Evolutionary conservation across 1,139 yeast species (phyloP), one percentile per base, ranked within the genome.

Genomic region (Candida labiduridarum): DNA sequence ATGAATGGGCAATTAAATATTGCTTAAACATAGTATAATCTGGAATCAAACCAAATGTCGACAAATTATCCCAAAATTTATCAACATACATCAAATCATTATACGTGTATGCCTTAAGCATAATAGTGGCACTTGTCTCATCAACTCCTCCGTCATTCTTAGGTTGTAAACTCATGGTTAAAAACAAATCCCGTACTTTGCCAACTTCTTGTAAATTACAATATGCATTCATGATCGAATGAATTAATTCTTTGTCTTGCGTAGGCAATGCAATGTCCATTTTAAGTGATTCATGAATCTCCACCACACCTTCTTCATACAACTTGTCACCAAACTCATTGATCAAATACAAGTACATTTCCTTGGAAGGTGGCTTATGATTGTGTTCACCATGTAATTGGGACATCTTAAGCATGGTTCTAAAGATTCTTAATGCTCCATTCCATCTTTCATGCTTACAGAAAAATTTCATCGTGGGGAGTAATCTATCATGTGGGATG

Each of bases 1-100:
- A 86, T 53, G 89, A 87, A 62, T 87, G 85, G 1, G 94, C 90
- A 53, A 87, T 80, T 44, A 89, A 67, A 56, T 83, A 85, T 61
- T 87, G 92, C 44, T 76, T 76, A 60, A 79, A 79, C 46, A 85
- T 78, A n/a, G 75, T 73, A 36, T 77, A 71, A 54, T 81, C 76
- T 0, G 90, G 89, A 8, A 74, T 57, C 12, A 87, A 67, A 1
- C 78, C 80, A 59, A 76, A 82, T 38, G 73, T 72, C 0, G 86
- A 77, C 44, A 88, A 65, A 51, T 79, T 79, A 51, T 80, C 75
- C 87, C 92, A 89, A 51, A 87, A 82, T 43, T 78, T 72, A 47
- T 79, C 80, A 4, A 85, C 89, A 52, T 84, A 83, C 5, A 75
- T 71, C 52, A 87, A 66, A 33, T 85, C 83, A 27, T 79, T 72